Evolutionary conservation across 495 filamentous ascomycete species (phyloP).

Genomic region (Tuber umbilicatum): DNA sequence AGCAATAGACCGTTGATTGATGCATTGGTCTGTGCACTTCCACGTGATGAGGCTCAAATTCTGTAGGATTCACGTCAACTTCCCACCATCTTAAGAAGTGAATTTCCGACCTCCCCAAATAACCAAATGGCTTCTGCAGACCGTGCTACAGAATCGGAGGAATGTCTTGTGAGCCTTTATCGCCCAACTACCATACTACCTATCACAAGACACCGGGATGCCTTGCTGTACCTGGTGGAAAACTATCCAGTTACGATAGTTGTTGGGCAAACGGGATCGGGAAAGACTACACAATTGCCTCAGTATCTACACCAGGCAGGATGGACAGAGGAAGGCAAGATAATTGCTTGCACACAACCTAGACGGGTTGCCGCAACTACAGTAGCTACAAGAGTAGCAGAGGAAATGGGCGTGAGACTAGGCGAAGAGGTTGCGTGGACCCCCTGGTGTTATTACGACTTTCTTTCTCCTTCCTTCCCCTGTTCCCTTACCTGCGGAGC

Average conservation of each 20-base stretch:
- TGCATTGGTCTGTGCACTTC: conserved; percentile 23
- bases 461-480: background rate
- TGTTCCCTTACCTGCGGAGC: background rate
- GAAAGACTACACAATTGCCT: conserved; percentile 84
- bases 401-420: conserved; percentile 83
- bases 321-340: conserved; percentile 74
- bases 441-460: conserved; percentile 5
- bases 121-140: conserved; percentile 34
- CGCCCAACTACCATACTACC: conserved; percentile 70
- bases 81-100: background rate
- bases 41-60: conserved; percentile 34
- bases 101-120: background rate
- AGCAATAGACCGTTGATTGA: conserved; percentile 15
- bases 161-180: conserved; percentile 50
- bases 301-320: conserved; percentile 82
- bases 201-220: conserved; percentile 67
- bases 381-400: conserved; percentile 81
- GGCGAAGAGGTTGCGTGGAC: conserved; percentile 61
- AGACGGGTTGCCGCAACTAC: conserved; percentile 88
- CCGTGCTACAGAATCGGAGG: conserved; percentile 37
- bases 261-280: conserved; percentile 83
- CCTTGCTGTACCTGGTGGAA: conserved; percentile 69
- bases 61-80: conserved; percentile 9
- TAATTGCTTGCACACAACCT: conserved; percentile 88
- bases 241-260: conserved; percentile 74